phyloP scores from a whole-genome alignment of 257 asterid genomes.

The Ajuga chamaepitys region DNA sequence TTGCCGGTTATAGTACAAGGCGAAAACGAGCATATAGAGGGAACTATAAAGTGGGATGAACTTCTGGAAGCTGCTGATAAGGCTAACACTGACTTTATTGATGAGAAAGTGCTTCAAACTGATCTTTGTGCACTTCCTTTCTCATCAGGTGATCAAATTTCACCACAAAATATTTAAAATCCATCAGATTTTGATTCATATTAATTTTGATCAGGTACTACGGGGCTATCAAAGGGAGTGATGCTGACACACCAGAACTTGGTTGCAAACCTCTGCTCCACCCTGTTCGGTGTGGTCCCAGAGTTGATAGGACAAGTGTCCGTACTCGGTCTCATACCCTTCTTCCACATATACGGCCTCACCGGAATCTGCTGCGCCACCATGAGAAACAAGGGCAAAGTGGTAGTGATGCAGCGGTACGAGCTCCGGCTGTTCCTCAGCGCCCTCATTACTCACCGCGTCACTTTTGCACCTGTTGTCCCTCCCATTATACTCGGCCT shows the following conservation, averaged over 20 bases:
- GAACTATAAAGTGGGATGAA: constrained; percentile 69
- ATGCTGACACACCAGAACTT: constrained; percentile 84
- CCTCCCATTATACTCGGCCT: constrained; percentile 83
- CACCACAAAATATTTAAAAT: too few species aligned
- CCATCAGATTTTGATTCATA: too few species aligned
- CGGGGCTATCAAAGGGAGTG: constrained; percentile 89
- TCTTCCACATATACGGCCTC: constrained; percentile 86
- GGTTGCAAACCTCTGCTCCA: constrained; percentile 82
- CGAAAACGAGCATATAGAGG: constrained; percentile 60
- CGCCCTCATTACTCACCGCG: constrained; percentile 56
- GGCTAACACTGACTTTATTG: constrained; percentile 36
- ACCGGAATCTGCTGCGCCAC: constrained; percentile 92
- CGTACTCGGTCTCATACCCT: constrained; percentile 76
- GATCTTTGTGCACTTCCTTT: constrained; percentile 92
- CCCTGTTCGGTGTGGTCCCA: constrained; percentile 77
- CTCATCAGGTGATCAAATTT: constrained; percentile 57
- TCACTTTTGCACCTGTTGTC: constrained; percentile 81
- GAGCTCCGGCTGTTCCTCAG: constrained; percentile 62
- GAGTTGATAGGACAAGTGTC: constrained; percentile 72
- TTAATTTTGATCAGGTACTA: constrained; percentile 42
- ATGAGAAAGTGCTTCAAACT: constrained; percentile 48
- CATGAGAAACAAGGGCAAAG: constrained; percentile 86
- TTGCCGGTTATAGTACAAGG: constrained; percentile 70
- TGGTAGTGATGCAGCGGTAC: constrained; percentile 78
- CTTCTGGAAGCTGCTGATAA: constrained; percentile 86